A percentile compares a stretch with the other conserved stretches of the same genome.
phyloP scores from a whole-genome alignment of 129 eudicot species.

The Chrysanthemum seticuspe region DNA sequence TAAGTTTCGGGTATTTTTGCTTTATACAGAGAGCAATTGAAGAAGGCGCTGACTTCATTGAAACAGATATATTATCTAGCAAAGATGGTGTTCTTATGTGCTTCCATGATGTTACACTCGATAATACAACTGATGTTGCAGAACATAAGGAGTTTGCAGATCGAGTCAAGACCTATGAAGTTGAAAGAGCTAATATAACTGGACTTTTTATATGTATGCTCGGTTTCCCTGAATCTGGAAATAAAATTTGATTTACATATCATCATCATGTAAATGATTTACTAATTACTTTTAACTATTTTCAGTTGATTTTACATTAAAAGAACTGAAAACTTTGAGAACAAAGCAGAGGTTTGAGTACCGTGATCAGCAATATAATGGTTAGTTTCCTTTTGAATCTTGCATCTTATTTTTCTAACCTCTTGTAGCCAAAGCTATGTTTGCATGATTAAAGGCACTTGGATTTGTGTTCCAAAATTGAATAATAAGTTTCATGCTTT shows the following conservation, averaged over 20 bases:
- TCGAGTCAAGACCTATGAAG: conserved; percentile 72
- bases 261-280: neutral
- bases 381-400: conserved; percentile 37
- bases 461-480: neutral
- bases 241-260: neutral
- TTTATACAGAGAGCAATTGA: conserved; percentile 62
- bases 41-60: conserved; percentile 96
- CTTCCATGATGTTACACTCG: conserved; percentile 75
- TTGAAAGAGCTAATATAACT: conserved; percentile 64
- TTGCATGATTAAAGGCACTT: neutral
- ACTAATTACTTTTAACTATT: conserved; percentile 13
- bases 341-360: conserved; percentile 73
- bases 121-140: conserved; percentile 61
- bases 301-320: conserved; percentile 91
- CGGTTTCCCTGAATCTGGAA: neutral
- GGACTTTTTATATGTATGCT: conserved; percentile 35
- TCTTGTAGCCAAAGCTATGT: neutral
- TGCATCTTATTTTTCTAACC: neutral
- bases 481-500: neutral
- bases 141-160: conserved; percentile 62
- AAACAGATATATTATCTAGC: conserved; percentile 70
- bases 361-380: conserved; percentile 87
- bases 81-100: conserved; percentile 93
- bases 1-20: neutral
- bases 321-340: conserved; percentile 68